Evolutionary conservation across 2,329 filamentous ascomycete genomes (phyloP), one percentile per base, ranked within the genome.

Genomic region (Aspergillus calidoustus): DNA sequence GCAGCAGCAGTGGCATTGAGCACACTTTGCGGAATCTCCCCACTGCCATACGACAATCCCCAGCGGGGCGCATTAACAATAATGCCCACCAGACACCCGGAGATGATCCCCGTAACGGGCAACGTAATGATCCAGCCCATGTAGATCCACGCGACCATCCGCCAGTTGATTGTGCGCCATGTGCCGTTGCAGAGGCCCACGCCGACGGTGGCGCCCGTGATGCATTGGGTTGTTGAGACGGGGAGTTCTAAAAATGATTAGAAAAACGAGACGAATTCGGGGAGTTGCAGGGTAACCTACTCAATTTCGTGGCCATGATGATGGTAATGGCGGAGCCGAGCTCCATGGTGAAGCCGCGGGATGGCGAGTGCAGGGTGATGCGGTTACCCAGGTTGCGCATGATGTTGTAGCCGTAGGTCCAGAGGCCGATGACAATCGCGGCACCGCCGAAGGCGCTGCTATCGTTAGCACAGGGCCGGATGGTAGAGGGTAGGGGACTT

Each of bases 401-500:
- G 55, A 67, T 67, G 38, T 67, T 64, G 61, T 67, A 67, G 13
- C 65, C 65, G 55, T 67, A 67, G 7, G 65, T 67, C 65, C 65
- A 67, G 15, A 67, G 58, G 22, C 65, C 65, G 31, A 67, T 66
- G 6, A 63, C 49, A 15, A 67, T 61, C 13, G 57, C 59, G 7
- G 28, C 53, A 43, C 65, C 65, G 30, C 65, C 65, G 41, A 67
- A 67, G 2, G 57, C 65, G 28, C 65, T 67, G 9, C 23, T 13
- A 17, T 38, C 31, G 49, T 49, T 49, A 41, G 41, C 23, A 17
- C 31, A 41, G 2, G 1, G 19, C 7, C 25, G 19, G 25, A 28
- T 7, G 25, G 25, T 28, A 23, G 9, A 13, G 7, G 44, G 1
- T 3, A 9, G 22, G 34, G 4, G 6, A 55, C 65, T 43, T 60